phyloP scores from a whole-genome alignment of 352 stramenopile genomes.

The Thalassiosira livingstoniorum region DNA sequence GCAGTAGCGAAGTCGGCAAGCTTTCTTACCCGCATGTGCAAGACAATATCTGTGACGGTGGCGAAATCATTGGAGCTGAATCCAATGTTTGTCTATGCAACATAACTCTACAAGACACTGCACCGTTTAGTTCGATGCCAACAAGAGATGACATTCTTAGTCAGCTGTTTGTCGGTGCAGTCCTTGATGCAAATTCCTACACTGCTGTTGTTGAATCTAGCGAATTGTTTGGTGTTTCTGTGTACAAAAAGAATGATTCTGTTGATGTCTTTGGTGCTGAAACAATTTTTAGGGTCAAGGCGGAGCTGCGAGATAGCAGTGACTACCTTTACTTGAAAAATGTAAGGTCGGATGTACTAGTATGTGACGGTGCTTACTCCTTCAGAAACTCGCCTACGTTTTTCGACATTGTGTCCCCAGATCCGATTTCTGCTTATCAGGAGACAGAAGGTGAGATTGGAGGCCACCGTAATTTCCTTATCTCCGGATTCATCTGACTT shows the following conservation, averaged over 20 bases:
- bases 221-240: constrained; percentile 26
- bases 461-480: no score
- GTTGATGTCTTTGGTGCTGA: constrained; percentile 37
- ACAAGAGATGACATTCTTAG: constrained; percentile 38
- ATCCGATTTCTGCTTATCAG: constrained; percentile 51
- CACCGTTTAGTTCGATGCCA: constrained; percentile 50
- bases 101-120: constrained; percentile 27
- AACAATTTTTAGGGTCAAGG: constrained; percentile 55
- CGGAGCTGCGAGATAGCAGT: constrained; percentile 18
- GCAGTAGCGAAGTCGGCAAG: constrained; percentile 30
- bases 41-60: constrained; percentile 58
- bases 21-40: constrained; percentile 44
- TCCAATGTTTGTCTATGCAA: constrained; percentile 56
- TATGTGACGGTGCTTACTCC: constrained; percentile 43
- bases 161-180: constrained; percentile 51
- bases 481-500: no score
- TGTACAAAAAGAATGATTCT: constrained; percentile 21
- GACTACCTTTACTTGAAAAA: constrained; percentile 67
- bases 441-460: no score
- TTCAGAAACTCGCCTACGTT: constrained; percentile 73
- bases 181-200: constrained; percentile 43
- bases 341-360: constrained; percentile 43
- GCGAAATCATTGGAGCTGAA: constrained; percentile 9
- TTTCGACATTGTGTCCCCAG: constrained; percentile 52
- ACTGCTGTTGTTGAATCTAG: not conserved